These are phyloP conservation scores for Komagataella pastoris DNA, from an alignment of 805 yeast species.

Conservation along the genomic window DNA sequence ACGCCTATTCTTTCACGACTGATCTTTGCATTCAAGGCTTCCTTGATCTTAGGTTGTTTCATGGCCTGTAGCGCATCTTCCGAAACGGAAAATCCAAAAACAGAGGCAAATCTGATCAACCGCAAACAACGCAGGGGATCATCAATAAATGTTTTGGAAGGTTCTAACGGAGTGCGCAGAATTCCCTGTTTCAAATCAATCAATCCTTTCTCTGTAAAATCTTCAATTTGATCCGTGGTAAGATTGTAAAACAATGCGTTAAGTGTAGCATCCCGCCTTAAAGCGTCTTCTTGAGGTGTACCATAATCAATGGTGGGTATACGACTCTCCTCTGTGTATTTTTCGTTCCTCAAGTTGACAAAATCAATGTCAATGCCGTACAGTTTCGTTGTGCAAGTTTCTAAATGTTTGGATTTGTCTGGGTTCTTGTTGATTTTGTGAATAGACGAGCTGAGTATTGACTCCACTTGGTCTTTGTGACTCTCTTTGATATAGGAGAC, in stretches of 20 bases:
- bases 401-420: conserved; percentile 90
- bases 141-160: conserved; percentile 75
- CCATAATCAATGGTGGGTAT: conserved; percentile 81
- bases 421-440: conserved; percentile 89
- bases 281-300: conserved; percentile 84
- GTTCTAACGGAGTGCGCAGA: conserved; percentile 79
- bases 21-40: conserved; percentile 55
- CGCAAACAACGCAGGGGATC: conserved; percentile 89
- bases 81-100: conserved; percentile 59
- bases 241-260: conserved; percentile 88
- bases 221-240: conserved; percentile 58
- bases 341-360: conserved; percentile 82
- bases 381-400: conserved; percentile 86
- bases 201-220: conserved; percentile 67
- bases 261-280: conserved; percentile 88
- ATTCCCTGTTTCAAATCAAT: conserved; percentile 58
- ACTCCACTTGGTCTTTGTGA: not conserved
- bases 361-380: conserved; percentile 84
- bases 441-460: conserved; percentile 22
- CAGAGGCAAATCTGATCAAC: conserved; percentile 73
- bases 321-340: conserved; percentile 69
- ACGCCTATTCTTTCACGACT: conserved; percentile 85
- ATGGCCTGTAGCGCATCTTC: conserved; percentile 47
- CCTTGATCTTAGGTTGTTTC: conserved; percentile 41
- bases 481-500: conserved; percentile 28